These are phyloP conservation scores for Nicotiana undulata DNA, from an alignment of 257 asterid genomes.

Conservation along the genomic window DNA sequence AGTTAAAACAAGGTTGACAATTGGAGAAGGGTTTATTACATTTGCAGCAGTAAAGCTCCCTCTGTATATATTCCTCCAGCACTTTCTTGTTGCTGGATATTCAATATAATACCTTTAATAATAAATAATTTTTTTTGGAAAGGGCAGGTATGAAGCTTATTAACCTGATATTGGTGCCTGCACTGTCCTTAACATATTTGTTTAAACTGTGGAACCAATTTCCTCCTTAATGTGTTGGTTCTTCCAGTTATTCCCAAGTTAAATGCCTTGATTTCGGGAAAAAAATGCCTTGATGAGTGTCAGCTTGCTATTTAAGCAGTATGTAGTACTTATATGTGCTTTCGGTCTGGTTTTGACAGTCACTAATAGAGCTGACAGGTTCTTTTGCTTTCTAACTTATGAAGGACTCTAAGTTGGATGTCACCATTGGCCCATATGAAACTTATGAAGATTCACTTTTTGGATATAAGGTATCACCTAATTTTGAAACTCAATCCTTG, in stretches of 20 bases:
- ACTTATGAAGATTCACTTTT: constrained; percentile 88
- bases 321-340: not conserved
- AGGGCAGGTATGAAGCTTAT: not conserved
- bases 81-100: too few relatives aligned
- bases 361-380: not conserved
- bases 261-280: not conserved
- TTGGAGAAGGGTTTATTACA: too few relatives aligned
- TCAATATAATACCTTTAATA: too few relatives aligned
- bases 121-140: too few relatives aligned
- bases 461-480: constrained; percentile 76
- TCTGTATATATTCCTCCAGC: too few relatives aligned
- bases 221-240: not conserved
- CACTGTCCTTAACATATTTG: not conserved
- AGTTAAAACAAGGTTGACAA: not conserved
- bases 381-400: constrained; percentile 4
- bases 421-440: constrained; percentile 96
- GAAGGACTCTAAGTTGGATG: constrained; percentile 90
- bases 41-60: too few relatives aligned
- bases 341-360: constrained; percentile 5
- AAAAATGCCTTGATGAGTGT: not conserved
- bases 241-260: not conserved
- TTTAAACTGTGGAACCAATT: not conserved
- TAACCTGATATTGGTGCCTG: not conserved
- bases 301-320: not conserved
- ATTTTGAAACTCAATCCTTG: not conserved